A percentile compares a stretch with the other conserved stretches of the same genome.
phyloP scores from a whole-genome alignment of 345 rosid species.

The Citrus sinensis region DVS_A1.0 CM039163.1:36702001-36702500 shows the following conservation, averaged over 20 bases:
- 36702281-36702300: slow-evolving; percentile 52
- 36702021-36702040: slow-evolving; percentile 32
- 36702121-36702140: slow-evolving; percentile 76
- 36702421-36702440: slow-evolving; percentile 84
- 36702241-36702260: slow-evolving; percentile 42
- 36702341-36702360: slow-evolving; percentile 84
- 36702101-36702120: slow-evolving; percentile 90
- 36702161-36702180: slow-evolving; percentile 17
- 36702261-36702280: slow-evolving; percentile 51
- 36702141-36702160: slow-evolving; percentile 36
- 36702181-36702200: slow-evolving; percentile 22
- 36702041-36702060: slow-evolving; percentile 40
- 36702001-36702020: slow-evolving; percentile 35
- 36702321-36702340: slow-evolving; percentile 89
- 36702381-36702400: slow-evolving; percentile 80
- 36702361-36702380: slow-evolving; percentile 96
- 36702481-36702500: slow-evolving; percentile 84
- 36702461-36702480: slow-evolving; percentile 93
- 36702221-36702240: slow-evolving; percentile 44
- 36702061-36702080: slow-evolving; percentile 41
- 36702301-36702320: slow-evolving; percentile 55
- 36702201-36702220: slow-evolving; percentile 45
- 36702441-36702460: slow-evolving; percentile 97
- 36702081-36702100: slow-evolving; percentile 82
- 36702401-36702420: slow-evolving; percentile 76